Evolutionary conservation across 1,139 yeast species (phyloP).

Genomic region (Spathaspora sp.): DNA sequence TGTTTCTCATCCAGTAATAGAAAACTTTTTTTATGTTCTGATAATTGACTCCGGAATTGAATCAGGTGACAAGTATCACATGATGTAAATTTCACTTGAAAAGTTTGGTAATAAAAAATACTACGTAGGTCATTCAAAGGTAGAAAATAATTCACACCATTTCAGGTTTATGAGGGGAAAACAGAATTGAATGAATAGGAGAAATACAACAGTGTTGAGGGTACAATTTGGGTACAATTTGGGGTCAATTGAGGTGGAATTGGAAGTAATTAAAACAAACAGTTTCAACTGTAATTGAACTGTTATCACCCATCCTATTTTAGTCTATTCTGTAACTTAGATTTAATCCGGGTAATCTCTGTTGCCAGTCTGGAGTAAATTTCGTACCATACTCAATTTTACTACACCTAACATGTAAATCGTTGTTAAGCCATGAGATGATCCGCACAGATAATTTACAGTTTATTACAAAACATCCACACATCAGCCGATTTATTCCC

Average conservation of each 20-base stretch:
- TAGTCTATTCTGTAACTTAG: background rate
- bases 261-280: too few species aligned
- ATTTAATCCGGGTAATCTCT: conserved; percentile 3
- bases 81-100: background rate
- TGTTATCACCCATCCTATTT: too few species aligned
- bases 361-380: background rate
- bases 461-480: background rate
- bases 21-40: background rate
- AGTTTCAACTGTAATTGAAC: too few species aligned
- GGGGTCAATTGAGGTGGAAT: too few species aligned
- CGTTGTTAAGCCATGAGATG: conserved; percentile 1
- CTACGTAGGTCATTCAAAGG: background rate
- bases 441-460: background rate
- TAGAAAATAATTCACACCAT: background rate
- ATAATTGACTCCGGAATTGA: conserved; percentile 1
- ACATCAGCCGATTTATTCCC: background rate
- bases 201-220: background rate
- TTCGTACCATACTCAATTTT: conserved; percentile 3
- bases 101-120: background rate
- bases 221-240: background rate
- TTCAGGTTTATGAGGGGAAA: background rate
- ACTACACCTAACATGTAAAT: conserved; percentile 3
- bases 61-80: background rate
- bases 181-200: background rate
- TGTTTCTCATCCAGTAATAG: background rate